Conservation (phyloP, 306 rosid genomes). For the Sicyos baderoa region DNA sequence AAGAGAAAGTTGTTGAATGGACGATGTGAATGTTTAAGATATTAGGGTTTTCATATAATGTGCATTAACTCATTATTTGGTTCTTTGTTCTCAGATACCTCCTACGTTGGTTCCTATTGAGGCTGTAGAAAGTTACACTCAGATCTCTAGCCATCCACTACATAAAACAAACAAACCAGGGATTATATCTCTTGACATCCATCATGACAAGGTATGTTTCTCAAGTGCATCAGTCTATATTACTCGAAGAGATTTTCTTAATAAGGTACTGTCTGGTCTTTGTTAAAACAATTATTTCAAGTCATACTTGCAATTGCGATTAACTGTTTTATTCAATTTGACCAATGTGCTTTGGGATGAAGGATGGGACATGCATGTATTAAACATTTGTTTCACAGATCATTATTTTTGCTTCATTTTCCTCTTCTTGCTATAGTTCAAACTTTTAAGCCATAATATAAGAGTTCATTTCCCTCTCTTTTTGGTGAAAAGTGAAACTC, state of each 20-base stretch:
- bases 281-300: background rate
- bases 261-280: background rate
- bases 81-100: slow-evolving; percentile 43
- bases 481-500: slow-evolving; percentile 2
- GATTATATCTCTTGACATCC: slow-evolving; percentile 66
- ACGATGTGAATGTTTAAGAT: slow-evolving; percentile 1
- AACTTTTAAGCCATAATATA: background rate
- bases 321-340: background rate
- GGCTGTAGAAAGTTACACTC: slow-evolving; percentile 73
- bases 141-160: slow-evolving; percentile 93
- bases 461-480: background rate
- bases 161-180: slow-evolving; percentile 97
- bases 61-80: background rate
- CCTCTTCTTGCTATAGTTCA: background rate
- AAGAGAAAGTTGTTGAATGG: too few species aligned
- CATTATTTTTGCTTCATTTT: background rate
- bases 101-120: slow-evolving; percentile 77
- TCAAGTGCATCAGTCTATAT: slow-evolving; percentile 1
- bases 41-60: background rate
- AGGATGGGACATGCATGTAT: background rate
- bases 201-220: slow-evolving; percentile 51
- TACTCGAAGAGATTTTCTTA: too few species aligned
- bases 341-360: background rate
- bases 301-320: background rate
- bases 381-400: background rate